These are phyloP conservation scores for Colletotrichum tanaceti DNA, from an alignment of 2,329 filamentous ascomycete genomes.

Conservation along the genomic window DNA sequence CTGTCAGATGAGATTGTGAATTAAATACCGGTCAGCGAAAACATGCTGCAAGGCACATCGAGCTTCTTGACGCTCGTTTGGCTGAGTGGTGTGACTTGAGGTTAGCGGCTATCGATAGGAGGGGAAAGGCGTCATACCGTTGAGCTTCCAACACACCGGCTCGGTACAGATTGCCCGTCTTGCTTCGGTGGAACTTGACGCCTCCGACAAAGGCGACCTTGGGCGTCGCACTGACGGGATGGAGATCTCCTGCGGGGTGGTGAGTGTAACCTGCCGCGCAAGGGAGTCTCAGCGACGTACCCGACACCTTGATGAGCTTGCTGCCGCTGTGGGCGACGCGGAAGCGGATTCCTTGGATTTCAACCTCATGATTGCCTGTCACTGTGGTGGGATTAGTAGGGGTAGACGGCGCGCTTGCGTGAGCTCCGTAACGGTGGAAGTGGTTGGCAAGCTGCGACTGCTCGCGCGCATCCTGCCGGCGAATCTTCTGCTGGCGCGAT, in stretches of 20 bases:
- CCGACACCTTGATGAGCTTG: slow-evolving; percentile 80
- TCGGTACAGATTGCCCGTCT: slow-evolving; percentile 87
- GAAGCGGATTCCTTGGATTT: slow-evolving; percentile 79
- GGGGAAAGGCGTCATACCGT: slow-evolving; percentile 67
- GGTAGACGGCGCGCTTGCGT: slow-evolving; percentile 41
- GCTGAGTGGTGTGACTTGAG: slow-evolving; percentile 48
- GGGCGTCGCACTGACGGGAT: slow-evolving; percentile 75
- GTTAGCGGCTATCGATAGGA: slow-evolving; percentile 52
- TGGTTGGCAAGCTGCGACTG: slow-evolving; percentile 67
- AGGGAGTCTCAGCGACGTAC: slow-evolving; percentile 61
- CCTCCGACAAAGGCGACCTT: slow-evolving; percentile 79
- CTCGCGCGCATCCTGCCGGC: slow-evolving; percentile 66
- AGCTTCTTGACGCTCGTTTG: slow-evolving; percentile 73
- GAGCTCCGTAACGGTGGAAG: slow-evolving; percentile 50
- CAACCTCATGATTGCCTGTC: slow-evolving; percentile 68
- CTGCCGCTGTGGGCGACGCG: slow-evolving; percentile 80
- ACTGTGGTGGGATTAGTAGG: slow-evolving; percentile 48
- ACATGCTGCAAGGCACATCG: slow-evolving; percentile 78
- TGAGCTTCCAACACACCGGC: slow-evolving; percentile 80
- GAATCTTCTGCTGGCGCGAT: slow-evolving; percentile 69
- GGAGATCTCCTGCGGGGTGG: slow-evolving; percentile 63
- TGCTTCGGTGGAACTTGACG: slow-evolving; percentile 86
- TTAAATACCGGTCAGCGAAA: slow-evolving; percentile 76
- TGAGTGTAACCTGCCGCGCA: slow-evolving; percentile 33
- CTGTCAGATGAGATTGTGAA: slow-evolving; percentile 52